Percentiles rank a stretch among this genome's conserved stretches.
phyloP scores from a whole-genome alignment of 2,329 filamentous ascomycete genomes.

The Pleoardoris graminearum region DNA sequence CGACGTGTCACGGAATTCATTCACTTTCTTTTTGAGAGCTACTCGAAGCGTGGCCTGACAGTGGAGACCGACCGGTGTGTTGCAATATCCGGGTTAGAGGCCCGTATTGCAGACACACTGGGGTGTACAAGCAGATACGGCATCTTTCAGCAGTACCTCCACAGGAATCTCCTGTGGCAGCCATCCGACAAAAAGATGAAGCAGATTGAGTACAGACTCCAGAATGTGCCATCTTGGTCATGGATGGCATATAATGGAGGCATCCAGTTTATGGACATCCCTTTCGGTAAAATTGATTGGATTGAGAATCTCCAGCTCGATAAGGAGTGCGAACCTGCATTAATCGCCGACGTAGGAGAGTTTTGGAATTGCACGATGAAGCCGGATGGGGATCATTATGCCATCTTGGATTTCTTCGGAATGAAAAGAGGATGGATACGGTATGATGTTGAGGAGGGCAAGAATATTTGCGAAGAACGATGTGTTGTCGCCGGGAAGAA shows the following conservation, averaged over 20 bases:
- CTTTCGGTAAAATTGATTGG: constrained; percentile 10
- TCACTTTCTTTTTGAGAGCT: neutral
- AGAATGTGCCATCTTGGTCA: constrained; percentile 22
- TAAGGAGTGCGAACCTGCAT: constrained; percentile 13
- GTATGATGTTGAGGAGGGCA: constrained; percentile 1
- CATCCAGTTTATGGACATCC: constrained; percentile 9
- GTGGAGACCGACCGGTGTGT: neutral
- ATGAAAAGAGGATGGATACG: constrained; percentile 7
- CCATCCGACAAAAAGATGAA: constrained; percentile 9
- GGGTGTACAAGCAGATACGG: neutral
- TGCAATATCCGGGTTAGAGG: constrained; percentile 7
- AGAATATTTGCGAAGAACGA: constrained; percentile 4
- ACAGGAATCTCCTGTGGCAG: constrained; percentile 16
- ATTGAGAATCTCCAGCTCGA: neutral
- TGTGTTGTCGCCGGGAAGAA: constrained; percentile 10
- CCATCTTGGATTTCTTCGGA: constrained; percentile 1
- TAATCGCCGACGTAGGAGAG: neutral
- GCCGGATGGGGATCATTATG: neutral
- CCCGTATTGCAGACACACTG: neutral
- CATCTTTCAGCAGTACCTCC: constrained; percentile 4
- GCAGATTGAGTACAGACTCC: constrained; percentile 4
- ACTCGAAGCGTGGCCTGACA: constrained; percentile 5
- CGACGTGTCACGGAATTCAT: constrained; percentile 8
- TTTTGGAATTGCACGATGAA: constrained; percentile 5
- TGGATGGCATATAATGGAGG: constrained; percentile 16